Evolutionary conservation across 2,329 filamentous ascomycete genomes (phyloP).

Genomic region (Calonectria pteridis): DNA sequence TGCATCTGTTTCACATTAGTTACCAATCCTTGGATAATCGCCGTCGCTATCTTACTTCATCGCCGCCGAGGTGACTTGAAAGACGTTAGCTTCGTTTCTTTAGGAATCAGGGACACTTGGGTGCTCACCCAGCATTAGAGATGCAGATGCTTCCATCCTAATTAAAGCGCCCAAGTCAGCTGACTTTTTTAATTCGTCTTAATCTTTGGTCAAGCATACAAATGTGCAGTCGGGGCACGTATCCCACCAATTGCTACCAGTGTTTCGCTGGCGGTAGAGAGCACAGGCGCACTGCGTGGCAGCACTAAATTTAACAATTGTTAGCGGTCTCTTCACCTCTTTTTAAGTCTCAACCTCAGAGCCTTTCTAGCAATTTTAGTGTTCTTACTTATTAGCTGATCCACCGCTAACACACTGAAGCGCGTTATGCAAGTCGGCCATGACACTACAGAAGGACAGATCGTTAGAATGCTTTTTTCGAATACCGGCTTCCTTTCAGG

Average conservation of each 20-base stretch:
- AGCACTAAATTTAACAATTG: neutral
- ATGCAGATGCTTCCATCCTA: neutral
- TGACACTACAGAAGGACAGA: neutral
- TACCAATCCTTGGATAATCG: neutral
- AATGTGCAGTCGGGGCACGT: neutral
- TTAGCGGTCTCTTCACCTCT: neutral
- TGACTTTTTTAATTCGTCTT: neutral
- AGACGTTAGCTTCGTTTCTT: neutral
- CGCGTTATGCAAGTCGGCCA: neutral
- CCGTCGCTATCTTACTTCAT: neutral
- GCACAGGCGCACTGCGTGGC: neutral
- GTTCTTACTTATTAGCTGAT: neutral
- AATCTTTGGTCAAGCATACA: neutral
- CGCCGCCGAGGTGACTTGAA: neutral
- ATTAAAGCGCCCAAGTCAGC: neutral
- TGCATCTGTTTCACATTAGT: neutral
- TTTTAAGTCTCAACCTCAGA: too few species aligned
- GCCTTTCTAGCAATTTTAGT: fast-evolving
- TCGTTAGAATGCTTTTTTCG: neutral
- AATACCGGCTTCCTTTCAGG: neutral
- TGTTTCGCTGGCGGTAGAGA: neutral
- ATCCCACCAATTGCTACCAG: neutral
- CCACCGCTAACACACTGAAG: neutral
- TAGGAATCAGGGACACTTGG: neutral
- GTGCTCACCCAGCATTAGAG: neutral